Conservation (phyloP, 768 basidiomycete species). For the Gelatoporia subvermispora region DNA sequence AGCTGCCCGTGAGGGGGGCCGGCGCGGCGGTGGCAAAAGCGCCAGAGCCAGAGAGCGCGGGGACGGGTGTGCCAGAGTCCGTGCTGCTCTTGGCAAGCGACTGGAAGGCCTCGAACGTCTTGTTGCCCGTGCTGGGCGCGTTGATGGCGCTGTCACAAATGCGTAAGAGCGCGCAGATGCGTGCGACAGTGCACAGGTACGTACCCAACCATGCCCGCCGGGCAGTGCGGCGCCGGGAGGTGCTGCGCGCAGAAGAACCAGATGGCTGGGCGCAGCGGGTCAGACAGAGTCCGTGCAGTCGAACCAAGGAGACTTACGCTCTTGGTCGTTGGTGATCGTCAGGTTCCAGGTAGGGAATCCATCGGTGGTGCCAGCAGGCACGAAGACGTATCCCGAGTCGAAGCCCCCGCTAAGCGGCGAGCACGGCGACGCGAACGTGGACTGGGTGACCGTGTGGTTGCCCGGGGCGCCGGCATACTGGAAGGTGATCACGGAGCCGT, state of each 20-base stretch:
- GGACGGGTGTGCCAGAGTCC: conserved; percentile 30
- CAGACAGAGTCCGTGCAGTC: not conserved
- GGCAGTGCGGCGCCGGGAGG: conserved; percentile 38
- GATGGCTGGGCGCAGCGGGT: conserved; percentile 31
- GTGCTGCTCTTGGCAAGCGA: conserved; percentile 21
- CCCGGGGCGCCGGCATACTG: conserved; percentile 39
- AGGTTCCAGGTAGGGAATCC: conserved; percentile 40
- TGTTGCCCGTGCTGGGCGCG: conserved; percentile 40
- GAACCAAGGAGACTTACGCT: conserved; percentile 30
- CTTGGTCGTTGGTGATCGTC: conserved; percentile 42
- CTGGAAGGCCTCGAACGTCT: conserved; percentile 43
- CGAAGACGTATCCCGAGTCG: conserved; percentile 48
- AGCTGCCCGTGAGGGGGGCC: conserved; percentile 33
- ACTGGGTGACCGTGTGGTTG: conserved; percentile 55
- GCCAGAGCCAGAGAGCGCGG: conserved; percentile 41
- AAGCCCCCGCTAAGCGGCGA: conserved; percentile 37
- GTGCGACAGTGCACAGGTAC: not conserved
- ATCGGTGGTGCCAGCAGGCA: conserved; percentile 26
- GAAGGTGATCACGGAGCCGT: conserved; percentile 47
- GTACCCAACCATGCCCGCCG: conserved; percentile 31
- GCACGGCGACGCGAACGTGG: conserved; percentile 54
- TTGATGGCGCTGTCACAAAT: conserved; percentile 41
- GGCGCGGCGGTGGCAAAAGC: conserved; percentile 44
- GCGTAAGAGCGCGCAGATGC: not conserved
- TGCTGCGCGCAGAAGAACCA: conserved; percentile 60